A percentile compares a stretch with the other conserved stretches of the same genome.
Evolutionary conservation across 106 monocot genomes (phyloP).

Genomic region (Allium cepa): DNA sequence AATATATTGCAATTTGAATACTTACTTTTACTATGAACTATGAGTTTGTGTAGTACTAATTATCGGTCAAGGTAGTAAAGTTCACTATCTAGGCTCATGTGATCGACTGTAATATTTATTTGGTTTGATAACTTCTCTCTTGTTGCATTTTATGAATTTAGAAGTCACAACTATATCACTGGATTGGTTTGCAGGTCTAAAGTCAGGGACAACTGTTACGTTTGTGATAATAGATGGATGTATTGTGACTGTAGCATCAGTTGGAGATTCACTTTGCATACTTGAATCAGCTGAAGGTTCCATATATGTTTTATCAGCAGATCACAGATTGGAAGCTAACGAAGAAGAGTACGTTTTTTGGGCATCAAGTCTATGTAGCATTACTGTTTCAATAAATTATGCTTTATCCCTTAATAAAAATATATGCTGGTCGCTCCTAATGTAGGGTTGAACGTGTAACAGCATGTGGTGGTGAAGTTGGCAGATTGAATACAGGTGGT

Average conservation of each 20-base stretch:
- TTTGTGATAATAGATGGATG: constrained; percentile 80
- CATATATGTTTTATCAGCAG: constrained; percentile 63
- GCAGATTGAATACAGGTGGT: constrained; percentile 61
- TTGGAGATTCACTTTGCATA: constrained; percentile 93
- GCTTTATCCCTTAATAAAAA: neutral
- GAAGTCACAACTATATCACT: neutral
- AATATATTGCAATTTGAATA: neutral
- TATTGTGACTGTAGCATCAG: constrained; percentile 87
- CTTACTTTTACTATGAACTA: neutral
- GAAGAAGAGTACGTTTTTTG: constrained; percentile 68
- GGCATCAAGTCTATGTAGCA: neutral
- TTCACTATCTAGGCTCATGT: neutral
- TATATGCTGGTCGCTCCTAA: constrained; percentile 1
- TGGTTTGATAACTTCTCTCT: neutral
- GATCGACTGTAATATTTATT: neutral
- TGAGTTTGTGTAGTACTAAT: neutral
- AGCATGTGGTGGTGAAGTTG: constrained; percentile 83
- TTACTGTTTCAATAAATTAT: neutral
- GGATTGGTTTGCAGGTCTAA: constrained; percentile 35
- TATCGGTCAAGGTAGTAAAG: neutral
- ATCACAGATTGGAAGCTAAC: constrained; percentile 81
- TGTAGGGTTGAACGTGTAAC: constrained; percentile 71
- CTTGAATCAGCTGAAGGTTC: constrained; percentile 93
- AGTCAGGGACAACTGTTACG: constrained; percentile 91
- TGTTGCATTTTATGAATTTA: neutral